A percentile compares a stretch with the other conserved stretches of the same genome.
Conservation (phyloP, 2,329 filamentous ascomycete genomes). For the Aspergillus phoenicis region DNA sequence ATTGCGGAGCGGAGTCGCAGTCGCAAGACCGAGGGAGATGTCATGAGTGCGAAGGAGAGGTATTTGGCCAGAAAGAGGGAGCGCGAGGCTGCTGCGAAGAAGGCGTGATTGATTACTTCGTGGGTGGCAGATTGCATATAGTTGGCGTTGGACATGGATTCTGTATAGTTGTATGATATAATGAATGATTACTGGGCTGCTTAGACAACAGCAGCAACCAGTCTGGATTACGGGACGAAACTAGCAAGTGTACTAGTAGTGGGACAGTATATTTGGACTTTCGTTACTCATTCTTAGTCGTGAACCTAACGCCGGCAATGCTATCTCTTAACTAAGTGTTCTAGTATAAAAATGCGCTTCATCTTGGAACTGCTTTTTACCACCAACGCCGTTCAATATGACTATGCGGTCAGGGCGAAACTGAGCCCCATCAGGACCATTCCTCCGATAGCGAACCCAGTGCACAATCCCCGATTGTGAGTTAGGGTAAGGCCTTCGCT, state of each 20-base stretch:
- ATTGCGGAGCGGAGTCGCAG: slow-evolving; percentile 60
- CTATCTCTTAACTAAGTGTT: neutral
- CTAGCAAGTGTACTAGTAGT: too few relatives aligned
- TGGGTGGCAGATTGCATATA: neutral
- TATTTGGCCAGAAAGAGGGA: slow-evolving; percentile 64
- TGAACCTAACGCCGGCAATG: neutral
- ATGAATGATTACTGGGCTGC: neutral
- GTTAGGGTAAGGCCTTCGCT: slow-evolving; percentile 82
- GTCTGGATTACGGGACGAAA: neutral
- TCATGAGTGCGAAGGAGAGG: slow-evolving; percentile 62
- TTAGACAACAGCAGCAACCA: neutral
- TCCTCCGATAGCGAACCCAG: slow-evolving; percentile 50
- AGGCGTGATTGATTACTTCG: slow-evolving; percentile 2
- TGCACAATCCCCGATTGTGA: slow-evolving; percentile 41
- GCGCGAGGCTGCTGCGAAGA: slow-evolving; percentile 41
- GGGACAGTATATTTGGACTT: neutral
- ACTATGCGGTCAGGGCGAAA: slow-evolving; percentile 73
- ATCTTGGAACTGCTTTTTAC: neutral
- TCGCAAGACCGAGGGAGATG: slow-evolving; percentile 59
- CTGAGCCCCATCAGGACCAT: slow-evolving; percentile 87
- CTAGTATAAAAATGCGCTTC: neutral
- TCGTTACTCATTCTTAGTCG: slow-evolving; percentile 1
- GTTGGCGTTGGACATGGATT: neutral
- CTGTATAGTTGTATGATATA: slow-evolving; percentile 4
- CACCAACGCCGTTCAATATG: neutral